Evolutionary conservation across 108 stramenopile species (phyloP).

Genomic region (Pinguiococcus pyrenoidosus): DNA sequence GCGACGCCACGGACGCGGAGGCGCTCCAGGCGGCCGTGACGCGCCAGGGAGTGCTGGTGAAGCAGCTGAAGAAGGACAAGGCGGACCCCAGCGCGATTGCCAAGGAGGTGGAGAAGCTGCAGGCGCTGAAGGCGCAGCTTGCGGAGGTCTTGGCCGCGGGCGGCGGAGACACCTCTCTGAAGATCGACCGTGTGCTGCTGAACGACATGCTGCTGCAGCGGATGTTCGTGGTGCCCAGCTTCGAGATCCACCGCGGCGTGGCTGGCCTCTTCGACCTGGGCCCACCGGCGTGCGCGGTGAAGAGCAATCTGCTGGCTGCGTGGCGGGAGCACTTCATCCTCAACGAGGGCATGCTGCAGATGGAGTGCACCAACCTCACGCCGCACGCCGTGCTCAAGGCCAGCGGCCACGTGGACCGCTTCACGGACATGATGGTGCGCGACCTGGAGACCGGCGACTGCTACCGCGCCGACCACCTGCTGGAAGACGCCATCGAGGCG

Average conservation of each 20-base stretch:
- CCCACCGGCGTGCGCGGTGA: conserved; percentile 89
- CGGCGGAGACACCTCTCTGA: background rate
- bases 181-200: conserved; percentile 58
- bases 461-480: conserved; percentile 88
- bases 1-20: conserved; percentile 24
- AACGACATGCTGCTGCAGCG: conserved; percentile 88
- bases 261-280: conserved; percentile 96
- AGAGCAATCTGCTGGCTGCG: conserved; percentile 83
- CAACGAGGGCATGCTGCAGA: conserved; percentile 93
- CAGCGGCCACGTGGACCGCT: conserved; percentile 96
- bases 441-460: conserved; percentile 57
- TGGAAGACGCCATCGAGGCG: conserved; percentile 95
- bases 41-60: conserved; percentile 24
- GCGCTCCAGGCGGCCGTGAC: conserved; percentile 29
- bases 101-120: conserved; percentile 13
- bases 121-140: conserved; percentile 8
- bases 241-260: conserved; percentile 98
- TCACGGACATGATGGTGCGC: conserved; percentile 95
- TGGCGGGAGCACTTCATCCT: conserved; percentile 97
- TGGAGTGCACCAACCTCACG: conserved; percentile 97
- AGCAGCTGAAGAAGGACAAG: conserved; percentile 26
- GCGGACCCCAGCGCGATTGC: too few relatives aligned
- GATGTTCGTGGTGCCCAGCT: conserved; percentile 96
- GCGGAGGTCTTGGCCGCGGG: background rate
- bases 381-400: conserved; percentile 89